Percentiles rank a stretch among this genome's conserved stretches.
These are phyloP conservation scores for Fragaria vesca DNA, from an alignment of 306 rosid species.

Conservation along the genomic window DNA sequence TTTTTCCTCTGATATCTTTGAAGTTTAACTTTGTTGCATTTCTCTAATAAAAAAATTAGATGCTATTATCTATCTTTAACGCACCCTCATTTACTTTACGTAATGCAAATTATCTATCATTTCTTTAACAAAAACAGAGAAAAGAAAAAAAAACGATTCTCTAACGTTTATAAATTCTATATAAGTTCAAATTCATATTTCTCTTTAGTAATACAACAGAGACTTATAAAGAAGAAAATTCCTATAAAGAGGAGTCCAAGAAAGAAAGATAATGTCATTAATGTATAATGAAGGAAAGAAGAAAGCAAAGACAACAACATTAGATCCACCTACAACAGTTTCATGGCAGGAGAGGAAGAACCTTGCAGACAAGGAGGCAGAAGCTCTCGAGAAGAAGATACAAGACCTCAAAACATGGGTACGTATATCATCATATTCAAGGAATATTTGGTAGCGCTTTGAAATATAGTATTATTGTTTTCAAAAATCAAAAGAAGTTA, in stretches of 20 bases:
- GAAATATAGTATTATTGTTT: too few species aligned
- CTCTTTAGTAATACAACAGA: neutral
- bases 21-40: too few species aligned
- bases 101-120: neutral
- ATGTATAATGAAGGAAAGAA: conserved; percentile 11
- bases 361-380: conserved; percentile 28
- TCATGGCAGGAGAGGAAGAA: conserved; percentile 32
- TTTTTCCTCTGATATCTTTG: too few species aligned
- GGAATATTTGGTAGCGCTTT: neutral
- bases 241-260: neutral
- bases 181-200: neutral
- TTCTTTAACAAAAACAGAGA: too few species aligned
- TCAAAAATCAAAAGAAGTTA: neutral
- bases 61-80: neutral
- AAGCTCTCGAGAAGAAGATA: conserved; percentile 25
- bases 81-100: neutral
- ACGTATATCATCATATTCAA: neutral
- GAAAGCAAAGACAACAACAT: conserved; percentile 6
- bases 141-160: too few species aligned
- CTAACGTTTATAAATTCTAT: neutral
- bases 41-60: neutral
- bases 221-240: neutral
- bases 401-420: conserved; percentile 35
- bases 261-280: conserved; percentile 9
- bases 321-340: neutral